Percentiles rank a stretch among this genome's conserved stretches.
Conservation (phyloP, 495 filamentous ascomycete genomes). For the Aspergillus asperescens region DNA sequence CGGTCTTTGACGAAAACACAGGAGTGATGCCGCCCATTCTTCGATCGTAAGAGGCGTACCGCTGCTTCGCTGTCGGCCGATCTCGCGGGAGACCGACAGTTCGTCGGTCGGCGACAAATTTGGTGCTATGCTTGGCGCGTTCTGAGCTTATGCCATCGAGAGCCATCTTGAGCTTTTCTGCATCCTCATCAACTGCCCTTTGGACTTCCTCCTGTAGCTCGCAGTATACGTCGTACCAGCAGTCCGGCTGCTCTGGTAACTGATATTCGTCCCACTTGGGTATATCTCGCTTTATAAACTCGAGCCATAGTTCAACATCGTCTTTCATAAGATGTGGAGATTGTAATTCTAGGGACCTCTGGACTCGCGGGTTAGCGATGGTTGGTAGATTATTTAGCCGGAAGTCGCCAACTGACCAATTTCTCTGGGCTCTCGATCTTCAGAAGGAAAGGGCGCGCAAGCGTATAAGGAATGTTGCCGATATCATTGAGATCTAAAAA, state of each 20-base stretch:
- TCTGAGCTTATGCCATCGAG: conserved; percentile 47
- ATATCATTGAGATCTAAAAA: conserved; percentile 53
- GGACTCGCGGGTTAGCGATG: neutral
- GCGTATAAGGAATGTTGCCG: conserved; percentile 57
- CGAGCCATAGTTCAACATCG: conserved; percentile 60
- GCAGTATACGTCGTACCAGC: conserved; percentile 63
- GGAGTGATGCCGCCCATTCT: conserved; percentile 26
- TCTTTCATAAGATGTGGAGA: conserved; percentile 60
- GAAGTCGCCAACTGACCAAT: conserved; percentile 42
- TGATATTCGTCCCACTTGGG: conserved; percentile 54
- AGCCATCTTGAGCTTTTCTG: conserved; percentile 43
- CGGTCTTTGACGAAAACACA: conserved; percentile 8
- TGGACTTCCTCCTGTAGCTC: conserved; percentile 42
- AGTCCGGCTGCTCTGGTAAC: conserved; percentile 49
- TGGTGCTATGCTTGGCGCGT: conserved; percentile 42
- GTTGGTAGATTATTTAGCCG: neutral
- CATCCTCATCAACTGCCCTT: conserved; percentile 44
- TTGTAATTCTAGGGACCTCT: conserved; percentile 55
- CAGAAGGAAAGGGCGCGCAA: conserved; percentile 54
- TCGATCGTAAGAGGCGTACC: conserved; percentile 24
- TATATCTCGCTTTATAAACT: conserved; percentile 65
- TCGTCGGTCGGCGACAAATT: conserved; percentile 36
- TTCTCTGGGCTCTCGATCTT: conserved; percentile 62
- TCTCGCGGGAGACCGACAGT: conserved; percentile 22
- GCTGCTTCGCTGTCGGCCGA: conserved; percentile 24